Evolutionary conservation across 768 basidiomycete genomes (phyloP).

Genomic region (Auricularia heimuer): DNA sequence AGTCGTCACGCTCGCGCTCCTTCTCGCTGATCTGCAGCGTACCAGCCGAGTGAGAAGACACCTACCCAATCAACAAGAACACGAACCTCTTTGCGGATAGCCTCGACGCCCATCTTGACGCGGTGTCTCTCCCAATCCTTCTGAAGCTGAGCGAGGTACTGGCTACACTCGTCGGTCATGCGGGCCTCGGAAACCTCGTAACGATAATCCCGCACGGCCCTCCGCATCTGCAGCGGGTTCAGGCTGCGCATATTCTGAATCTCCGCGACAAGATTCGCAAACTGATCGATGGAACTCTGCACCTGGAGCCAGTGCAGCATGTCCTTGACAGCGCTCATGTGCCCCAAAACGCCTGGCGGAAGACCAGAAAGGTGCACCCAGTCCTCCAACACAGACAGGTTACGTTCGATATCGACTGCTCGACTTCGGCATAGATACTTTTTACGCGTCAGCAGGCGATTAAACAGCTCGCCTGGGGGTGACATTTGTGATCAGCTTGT

Average conservation of each 20-base stretch:
- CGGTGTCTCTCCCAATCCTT: constrained; percentile 95
- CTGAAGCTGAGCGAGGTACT: constrained; percentile 90
- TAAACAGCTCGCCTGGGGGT: constrained; percentile 69
- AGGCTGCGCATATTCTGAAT: constrained; percentile 79
- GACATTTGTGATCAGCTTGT: constrained; percentile 1
- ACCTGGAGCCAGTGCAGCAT: constrained; percentile 83
- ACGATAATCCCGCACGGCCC: constrained; percentile 79
- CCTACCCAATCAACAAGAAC: neutral
- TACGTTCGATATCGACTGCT: constrained; percentile 84
- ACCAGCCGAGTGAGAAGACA: constrained; percentile 4
- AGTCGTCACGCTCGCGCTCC: constrained; percentile 54
- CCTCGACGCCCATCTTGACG: constrained; percentile 77
- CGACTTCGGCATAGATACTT: constrained; percentile 88
- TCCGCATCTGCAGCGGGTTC: constrained; percentile 94
- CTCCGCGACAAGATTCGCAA: constrained; percentile 78
- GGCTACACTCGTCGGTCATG: constrained; percentile 92
- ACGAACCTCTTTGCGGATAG: constrained; percentile 69
- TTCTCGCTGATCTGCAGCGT: constrained; percentile 50
- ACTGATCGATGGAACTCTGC: constrained; percentile 77
- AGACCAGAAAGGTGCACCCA: constrained; percentile 81
- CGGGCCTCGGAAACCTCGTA: constrained; percentile 87
- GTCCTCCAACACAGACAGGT: constrained; percentile 76
- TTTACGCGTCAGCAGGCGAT: constrained; percentile 79
- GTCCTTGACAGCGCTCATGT: constrained; percentile 79
- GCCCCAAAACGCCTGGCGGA: constrained; percentile 65